Evolutionary conservation across 1,139 yeast species (phyloP), one percentile per base, ranked within the genome.

Genomic region (Blastobotrys aristatus): DNA sequence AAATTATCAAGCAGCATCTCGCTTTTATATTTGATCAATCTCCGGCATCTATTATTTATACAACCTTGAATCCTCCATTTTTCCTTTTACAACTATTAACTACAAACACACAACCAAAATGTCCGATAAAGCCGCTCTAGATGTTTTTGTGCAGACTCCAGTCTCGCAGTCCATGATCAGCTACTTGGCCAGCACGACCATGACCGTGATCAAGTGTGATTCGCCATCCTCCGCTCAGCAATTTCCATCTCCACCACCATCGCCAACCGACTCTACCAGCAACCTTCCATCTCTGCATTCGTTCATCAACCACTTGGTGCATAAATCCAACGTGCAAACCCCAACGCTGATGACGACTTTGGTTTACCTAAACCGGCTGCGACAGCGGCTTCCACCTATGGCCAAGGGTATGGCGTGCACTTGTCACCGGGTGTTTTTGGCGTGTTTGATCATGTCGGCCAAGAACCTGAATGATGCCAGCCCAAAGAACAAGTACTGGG

Each of bases 401-500:
- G 95, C 96, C 18, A 79, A 84, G 51, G 97, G 97, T 21, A 87
- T 90, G 78, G 88, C 87, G 57, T 87, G 97, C 50, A 89, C 97
- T 4, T 79, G 95, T 63, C 97, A 92, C 70, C 76, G 97, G 53
- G 86, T 92, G 51, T 90, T 92, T 57, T 72, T 92, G 49, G 95
- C 96, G 0, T 80, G 96, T 39, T 74, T 92, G 53, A 86, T 92
- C 46, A 72, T 92, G 52, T 85, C 95, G 34, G 96, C 97, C 21
- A 92, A 92, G 70, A 82, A 82, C 54, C 76, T 90, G 55, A 92
- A 92, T 67, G 98, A 92, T 69, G 83, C 95, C 2, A 82, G 94
- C 16, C 98, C 97, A 44, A 77, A 90, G 66, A 92, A 92, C 69
- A 89, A 84, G 69, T 96, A 90, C 71, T 92, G 98, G 98, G 84